Conservation (phyloP, 768 basidiomycete species). For the Suillus subaureus region DNA sequence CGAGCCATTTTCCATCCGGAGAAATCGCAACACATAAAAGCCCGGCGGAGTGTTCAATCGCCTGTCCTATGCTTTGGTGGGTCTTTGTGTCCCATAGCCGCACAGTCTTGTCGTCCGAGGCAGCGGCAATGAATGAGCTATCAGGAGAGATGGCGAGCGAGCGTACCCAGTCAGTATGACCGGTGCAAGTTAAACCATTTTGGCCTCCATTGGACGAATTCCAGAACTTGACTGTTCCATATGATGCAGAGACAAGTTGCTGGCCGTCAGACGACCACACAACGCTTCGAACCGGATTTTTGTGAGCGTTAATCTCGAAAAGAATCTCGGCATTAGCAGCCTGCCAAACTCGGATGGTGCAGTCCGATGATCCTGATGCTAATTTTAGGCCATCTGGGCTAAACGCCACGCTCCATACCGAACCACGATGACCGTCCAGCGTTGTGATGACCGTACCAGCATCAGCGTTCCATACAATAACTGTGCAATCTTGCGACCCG, state of each 20-base stretch:
- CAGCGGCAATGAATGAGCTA: neutral
- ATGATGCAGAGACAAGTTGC: neutral
- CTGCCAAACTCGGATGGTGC: conserved; percentile 25
- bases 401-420: conserved; percentile 23
- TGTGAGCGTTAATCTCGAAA: conserved; percentile 19
- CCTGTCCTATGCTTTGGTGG: neutral
- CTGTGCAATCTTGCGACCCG: conserved; percentile 13
- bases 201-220: neutral
- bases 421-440: conserved; percentile 15
- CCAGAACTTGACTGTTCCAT: neutral
- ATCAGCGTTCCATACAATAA: conserved; percentile 5
- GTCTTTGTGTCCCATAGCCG: neutral
- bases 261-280: neutral
- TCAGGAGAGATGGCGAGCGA: neutral
- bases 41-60: neutral
- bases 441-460: neutral
- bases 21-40: neutral
- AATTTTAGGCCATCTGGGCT: conserved; percentile 23
- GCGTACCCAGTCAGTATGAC: neutral
- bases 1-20: neutral
- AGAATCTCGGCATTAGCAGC: conserved; percentile 12
- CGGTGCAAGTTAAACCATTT: neutral
- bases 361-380: conserved; percentile 21
- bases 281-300: neutral
- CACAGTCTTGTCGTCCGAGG: neutral